phyloP scores from a whole-genome alignment of 345 rosid genomes.

The Camelina hispida region DNA sequence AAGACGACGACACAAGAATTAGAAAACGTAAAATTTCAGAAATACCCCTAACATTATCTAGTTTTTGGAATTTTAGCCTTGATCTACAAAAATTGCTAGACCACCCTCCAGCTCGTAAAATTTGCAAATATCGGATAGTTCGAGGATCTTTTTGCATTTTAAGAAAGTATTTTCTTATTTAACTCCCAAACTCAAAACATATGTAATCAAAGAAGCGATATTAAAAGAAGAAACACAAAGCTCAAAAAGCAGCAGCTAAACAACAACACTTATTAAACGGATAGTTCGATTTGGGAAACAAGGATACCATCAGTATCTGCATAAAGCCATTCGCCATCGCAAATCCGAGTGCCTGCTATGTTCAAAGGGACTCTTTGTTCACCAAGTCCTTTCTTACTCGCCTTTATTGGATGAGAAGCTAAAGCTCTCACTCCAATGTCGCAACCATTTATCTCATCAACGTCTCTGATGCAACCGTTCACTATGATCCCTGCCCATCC shows the following conservation, averaged over 20 bases:
- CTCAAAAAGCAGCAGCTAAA: constrained; percentile 6
- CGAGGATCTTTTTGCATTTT: not conserved
- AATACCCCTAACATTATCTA: not conserved
- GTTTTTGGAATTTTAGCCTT: not conserved
- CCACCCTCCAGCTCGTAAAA: not conserved
- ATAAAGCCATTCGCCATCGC: constrained; percentile 85
- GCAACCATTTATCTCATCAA: constrained; percentile 84
- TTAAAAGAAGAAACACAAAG: constrained; percentile 22
- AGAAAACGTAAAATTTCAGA: not conserved
- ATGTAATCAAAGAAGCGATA: not conserved
- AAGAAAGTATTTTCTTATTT: not conserved
- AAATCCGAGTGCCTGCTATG: constrained; percentile 70
- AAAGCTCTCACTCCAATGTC: constrained; percentile 86
- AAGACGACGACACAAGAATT: not conserved
- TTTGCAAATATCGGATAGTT: not conserved
- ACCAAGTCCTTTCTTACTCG: constrained; percentile 71
- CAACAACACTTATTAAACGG: constrained; percentile 43
- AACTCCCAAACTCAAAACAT: too few species aligned
- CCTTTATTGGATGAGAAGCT: constrained; percentile 81
- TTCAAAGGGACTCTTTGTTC: constrained; percentile 73
- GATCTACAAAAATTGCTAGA: not conserved
- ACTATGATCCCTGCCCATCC: constrained; percentile 88
- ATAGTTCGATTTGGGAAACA: constrained; percentile 60
- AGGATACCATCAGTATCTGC: constrained; percentile 89
- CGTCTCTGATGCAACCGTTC: constrained; percentile 79